Evolutionary conservation across 2,329 filamentous ascomycete species (phyloP), one percentile per base, ranked within the genome.

Genomic region (Cytospora piceae): DNA sequence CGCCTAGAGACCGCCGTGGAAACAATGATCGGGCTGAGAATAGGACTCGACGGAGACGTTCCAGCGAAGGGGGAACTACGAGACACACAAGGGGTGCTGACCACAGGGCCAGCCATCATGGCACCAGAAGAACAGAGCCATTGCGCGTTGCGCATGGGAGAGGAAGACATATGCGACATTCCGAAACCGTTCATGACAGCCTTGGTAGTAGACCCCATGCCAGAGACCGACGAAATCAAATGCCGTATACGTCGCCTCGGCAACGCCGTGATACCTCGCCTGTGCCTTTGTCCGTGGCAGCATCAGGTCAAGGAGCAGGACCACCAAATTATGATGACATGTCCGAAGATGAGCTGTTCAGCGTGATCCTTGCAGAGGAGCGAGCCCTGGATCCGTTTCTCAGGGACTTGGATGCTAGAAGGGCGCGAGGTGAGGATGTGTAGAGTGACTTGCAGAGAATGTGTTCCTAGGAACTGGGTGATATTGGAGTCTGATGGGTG

Each of bases 321-420:
- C 6, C 39, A n/a, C 52, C 27, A 3, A 56, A 62, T 15, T 56
- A 56, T 31, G 60, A 49, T 31, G 15, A 4, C 1, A 49, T 62
- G 52, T 15, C 6, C 20, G 52, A 56, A 2, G 27, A 49, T 27
- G 60, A 62, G 11, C 15, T 62, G 15, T 62, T 62, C 9, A 9
- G 22, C 4, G 12, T 39, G 17, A 15, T 62, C 0, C 60, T 62
- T 4, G 27, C 60, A 4, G 60, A 56, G 27, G 60, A 62, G n/a
- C 53, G 52, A 17, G 60, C 39, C 6, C 15, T 56, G 52, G 60
- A 62, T n/a, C 60, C 60, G 2, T 56, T 62, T 29, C 52, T 62
- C 9, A 49, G 37, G 17, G 60, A 56, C 4, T 9, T 34, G 29
- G 60, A 62, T 6, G 60, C 22, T 2, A 56, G 52, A 42, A 51